These are phyloP conservation scores for Penicillium pulvis DNA, from an alignment of 495 filamentous ascomycete genomes.

Conservation along the genomic window DNA sequence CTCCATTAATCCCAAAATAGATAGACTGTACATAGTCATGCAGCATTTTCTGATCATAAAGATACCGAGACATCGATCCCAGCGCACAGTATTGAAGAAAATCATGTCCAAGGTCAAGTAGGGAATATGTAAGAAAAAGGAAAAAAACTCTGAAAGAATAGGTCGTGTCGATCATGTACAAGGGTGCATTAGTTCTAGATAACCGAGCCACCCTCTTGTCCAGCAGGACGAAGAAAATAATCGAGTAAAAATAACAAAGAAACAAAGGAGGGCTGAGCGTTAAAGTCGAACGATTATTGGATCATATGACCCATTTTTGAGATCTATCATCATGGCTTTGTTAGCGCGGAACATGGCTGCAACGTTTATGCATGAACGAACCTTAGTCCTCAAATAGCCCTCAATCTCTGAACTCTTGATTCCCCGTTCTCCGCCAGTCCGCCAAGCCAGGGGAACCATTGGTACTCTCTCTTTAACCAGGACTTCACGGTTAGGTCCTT, in stretches of 20 bases:
- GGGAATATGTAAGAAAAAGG: constrained; percentile 21
- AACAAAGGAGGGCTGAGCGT: constrained; percentile 6
- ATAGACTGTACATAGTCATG: constrained; percentile 8
- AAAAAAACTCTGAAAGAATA: not conserved
- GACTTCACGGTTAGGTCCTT: constrained; percentile 85
- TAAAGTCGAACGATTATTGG: constrained; percentile 30
- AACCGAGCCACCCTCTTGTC: constrained; percentile 2
- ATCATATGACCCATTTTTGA: constrained; percentile 76
- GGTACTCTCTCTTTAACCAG: constrained; percentile 86
- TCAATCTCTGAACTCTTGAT: constrained; percentile 87
- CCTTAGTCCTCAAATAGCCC: constrained; percentile 92
- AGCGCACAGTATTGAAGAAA: too few species aligned
- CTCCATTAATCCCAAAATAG: constrained; percentile 11
- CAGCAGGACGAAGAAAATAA: constrained; percentile 12
- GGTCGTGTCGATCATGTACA: constrained; percentile 32
- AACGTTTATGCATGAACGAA: constrained; percentile 33
- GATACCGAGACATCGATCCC: not conserved
- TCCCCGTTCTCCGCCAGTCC: constrained; percentile 73
- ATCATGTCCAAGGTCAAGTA: constrained; percentile 23
- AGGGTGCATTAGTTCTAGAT: constrained; percentile 16
- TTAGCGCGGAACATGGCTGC: constrained; percentile 3
- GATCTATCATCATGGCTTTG: constrained; percentile 45
- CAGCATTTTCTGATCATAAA: constrained; percentile 4
- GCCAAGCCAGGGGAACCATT: constrained; percentile 97
- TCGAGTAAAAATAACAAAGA: constrained; percentile 2